phyloP scores from a whole-genome alignment of 371 early-diverging fungal species.

The Blastocladiella emersonii region DNA sequence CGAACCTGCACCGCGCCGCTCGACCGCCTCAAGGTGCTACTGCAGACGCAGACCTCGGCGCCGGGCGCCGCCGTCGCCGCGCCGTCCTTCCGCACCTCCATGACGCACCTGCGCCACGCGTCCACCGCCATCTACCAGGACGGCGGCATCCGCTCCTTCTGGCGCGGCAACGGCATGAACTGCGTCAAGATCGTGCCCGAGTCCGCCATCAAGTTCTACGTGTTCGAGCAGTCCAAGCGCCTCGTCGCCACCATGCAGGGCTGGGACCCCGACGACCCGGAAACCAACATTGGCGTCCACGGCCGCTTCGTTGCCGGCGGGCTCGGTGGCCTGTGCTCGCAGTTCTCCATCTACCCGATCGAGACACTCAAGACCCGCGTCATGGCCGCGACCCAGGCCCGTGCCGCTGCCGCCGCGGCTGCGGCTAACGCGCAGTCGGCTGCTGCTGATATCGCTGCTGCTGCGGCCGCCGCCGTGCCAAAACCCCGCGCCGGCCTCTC shows the following conservation, averaged over 20 bases:
- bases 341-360: slow-evolving; percentile 81
- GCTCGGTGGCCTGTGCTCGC: slow-evolving; percentile 74
- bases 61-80: neutral
- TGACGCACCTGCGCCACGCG: slow-evolving; percentile 9
- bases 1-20: slow-evolving; percentile 84
- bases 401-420: no score
- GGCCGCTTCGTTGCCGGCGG: slow-evolving; percentile 74
- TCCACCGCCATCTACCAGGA: slow-evolving; percentile 54
- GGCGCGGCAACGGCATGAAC: slow-evolving; percentile 87
- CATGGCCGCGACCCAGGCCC: slow-evolving; percentile 36
- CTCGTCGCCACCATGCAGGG: slow-evolving; percentile 33
- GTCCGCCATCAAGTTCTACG: slow-evolving; percentile 74
- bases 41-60: slow-evolving; percentile 47
- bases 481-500: no score
- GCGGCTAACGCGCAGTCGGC: no score
- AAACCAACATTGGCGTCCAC: slow-evolving; percentile 49
- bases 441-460: no score
- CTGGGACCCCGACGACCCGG: slow-evolving; percentile 36
- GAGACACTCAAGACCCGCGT: slow-evolving; percentile 64
- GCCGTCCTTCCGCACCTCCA: neutral
- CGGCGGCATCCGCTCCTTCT: slow-evolving; percentile 70
- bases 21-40: slow-evolving; percentile 82
- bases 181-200: slow-evolving; percentile 85
- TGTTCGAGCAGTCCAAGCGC: slow-evolving; percentile 50
- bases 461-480: no score